Evolutionary conservation across 2,329 filamentous ascomycete genomes (phyloP).

Genomic region (Ophiosphaerella korrae): DNA sequence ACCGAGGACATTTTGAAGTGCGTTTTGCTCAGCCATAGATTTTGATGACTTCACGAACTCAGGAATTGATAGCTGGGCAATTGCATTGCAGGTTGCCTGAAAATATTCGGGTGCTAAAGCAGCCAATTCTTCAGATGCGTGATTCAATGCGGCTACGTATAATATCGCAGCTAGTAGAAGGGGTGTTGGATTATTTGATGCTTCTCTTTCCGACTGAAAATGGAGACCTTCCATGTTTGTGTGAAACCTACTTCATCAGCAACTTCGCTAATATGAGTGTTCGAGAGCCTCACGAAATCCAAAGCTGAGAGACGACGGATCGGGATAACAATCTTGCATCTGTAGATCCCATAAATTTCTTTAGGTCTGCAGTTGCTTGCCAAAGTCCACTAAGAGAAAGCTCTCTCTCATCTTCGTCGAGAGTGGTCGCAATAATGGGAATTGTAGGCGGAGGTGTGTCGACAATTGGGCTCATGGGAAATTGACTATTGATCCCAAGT

Average conservation of each 20-base stretch:
- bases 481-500: slow-evolving; percentile 14
- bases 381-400: slow-evolving; percentile 32
- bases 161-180: slow-evolving; percentile 53
- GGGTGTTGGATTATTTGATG: slow-evolving; percentile 51
- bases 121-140: slow-evolving; percentile 42
- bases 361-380: slow-evolving; percentile 37
- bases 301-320: slow-evolving; percentile 41
- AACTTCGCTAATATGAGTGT: background rate
- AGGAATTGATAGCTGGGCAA: slow-evolving; percentile 50
- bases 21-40: slow-evolving; percentile 44
- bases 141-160: slow-evolving; percentile 46
- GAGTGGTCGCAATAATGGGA: slow-evolving; percentile 12
- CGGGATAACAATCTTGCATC: slow-evolving; percentile 42
- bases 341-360: slow-evolving; percentile 27
- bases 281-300: slow-evolving; percentile 35
- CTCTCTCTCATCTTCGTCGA: slow-evolving; percentile 16
- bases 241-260: slow-evolving; percentile 46
- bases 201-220: slow-evolving; percentile 52
- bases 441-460: slow-evolving; percentile 6
- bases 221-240: slow-evolving; percentile 54
- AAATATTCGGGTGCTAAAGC: slow-evolving; percentile 49
- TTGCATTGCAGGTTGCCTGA: slow-evolving; percentile 46
- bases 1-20: slow-evolving; percentile 52
- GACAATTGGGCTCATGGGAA: background rate
- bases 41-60: slow-evolving; percentile 3